Evolutionary conservation across 306 rosid species (phyloP), one percentile per base, ranked within the genome.

Genomic region (Dryas alaskensis): DNA sequence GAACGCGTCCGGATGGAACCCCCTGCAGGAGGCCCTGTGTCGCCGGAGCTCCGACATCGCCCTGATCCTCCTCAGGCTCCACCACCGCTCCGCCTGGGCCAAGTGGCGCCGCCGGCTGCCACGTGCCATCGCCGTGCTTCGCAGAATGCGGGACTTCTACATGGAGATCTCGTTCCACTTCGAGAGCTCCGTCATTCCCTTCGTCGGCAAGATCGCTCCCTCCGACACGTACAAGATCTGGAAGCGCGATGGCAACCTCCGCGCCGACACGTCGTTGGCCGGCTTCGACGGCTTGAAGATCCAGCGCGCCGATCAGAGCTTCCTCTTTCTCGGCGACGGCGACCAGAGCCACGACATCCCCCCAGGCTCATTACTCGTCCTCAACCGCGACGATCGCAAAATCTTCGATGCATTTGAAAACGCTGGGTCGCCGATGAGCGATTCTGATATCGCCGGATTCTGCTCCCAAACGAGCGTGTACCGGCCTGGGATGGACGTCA

Each of bases 31-130:
- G 69, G 94, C 98, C 2, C 80, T 92, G n/a, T 90, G 96, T 52
- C 91, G 98, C 47, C 84, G 94, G 64, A 79, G 86, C 81, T 88
- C 96, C 27, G 98, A 92, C 67, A 80, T 92, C 4, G 83, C 98
- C 0, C 76, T 87, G 14, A 65, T 88, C 0, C 92, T 92, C 0
- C 89, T 92, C 73, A 88, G 85, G 52, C 83, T 82, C 5, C 93
- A 92, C 72, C 98, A 92, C 84, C 98, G 86, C 39, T 81, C 89
- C 39, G 96, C 98, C 5, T 92, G 96, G 98, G 82, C 87, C 40
- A 92, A 92, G 83, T 92, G 99, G 99, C 92, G 99, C 6, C 93
- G 97, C 10, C 89, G 99, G 0, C 72, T 94, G 13, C 99, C 99
- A 0, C 96, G 93, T 2, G 85, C 86, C 4, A 80, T 94, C 0